Evolutionary conservation across 106 monocot species (phyloP), one percentile per base, ranked within the genome.

Genomic region (Apostasia ramifera): DNA sequence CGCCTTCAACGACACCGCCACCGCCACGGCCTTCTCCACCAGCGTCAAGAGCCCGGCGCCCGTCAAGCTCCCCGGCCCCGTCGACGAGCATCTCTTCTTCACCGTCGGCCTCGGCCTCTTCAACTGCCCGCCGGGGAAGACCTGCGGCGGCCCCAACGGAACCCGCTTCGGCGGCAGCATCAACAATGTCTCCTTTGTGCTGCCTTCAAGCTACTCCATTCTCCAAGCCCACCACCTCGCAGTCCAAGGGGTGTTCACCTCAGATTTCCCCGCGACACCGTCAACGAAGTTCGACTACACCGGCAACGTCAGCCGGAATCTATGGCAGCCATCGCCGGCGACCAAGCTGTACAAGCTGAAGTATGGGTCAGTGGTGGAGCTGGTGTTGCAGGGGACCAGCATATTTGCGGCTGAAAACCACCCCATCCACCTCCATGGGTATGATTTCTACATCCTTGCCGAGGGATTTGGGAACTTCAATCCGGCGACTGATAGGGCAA

Each of bases 381-480:
- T 88, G 54, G 87, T 88, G 38, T 47, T 81, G 42, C 87, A 84
- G 58, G 87, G 78, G 13, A 88, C 87, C 0, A 78, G 61, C 68
- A 81, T 88, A 50, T 56, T 88, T 38, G 54, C 78, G 1, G 77
- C 61, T 2, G 81, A 88, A 68, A 83, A 78, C 57, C 87, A 88
- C 55, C 87, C 87, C 3, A 84, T 84, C 53, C 87, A 88, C 71
- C 51, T 84, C 64, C 87, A 88, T 44, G 87, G 87, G 1, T 81
- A 88, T 61, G 74, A 88, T 45, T 88, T 88, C 60, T 88, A 88
- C 81, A 56, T 84, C 6, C 80, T 88, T 37, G 87, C 75, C 1
- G 67, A 53, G 44, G 87, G 87, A 13, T 71, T 71, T 40, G 84
- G 87, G 47, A 81, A 88, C 78, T 84, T 80, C 66, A 14, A 88